phyloP scores from a whole-genome alignment of 2,329 filamentous ascomycete species.

The Elsinoe perseae region DNA sequence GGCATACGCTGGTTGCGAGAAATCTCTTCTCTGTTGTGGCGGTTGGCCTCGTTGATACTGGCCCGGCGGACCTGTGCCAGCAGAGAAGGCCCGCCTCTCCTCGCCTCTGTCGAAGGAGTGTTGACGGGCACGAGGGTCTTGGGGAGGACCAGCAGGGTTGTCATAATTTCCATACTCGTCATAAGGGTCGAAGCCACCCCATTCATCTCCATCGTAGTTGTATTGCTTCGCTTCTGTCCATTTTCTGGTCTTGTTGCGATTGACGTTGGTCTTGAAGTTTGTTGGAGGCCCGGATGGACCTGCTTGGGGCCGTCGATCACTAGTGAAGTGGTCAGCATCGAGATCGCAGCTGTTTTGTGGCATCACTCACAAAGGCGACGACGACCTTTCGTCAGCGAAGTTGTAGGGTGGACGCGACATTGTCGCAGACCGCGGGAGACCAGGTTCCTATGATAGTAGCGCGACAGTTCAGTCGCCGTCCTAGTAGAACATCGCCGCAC shows the following conservation, averaged over 20 bases:
- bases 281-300: constrained; percentile 36
- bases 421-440: neutral
- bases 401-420: constrained; percentile 35
- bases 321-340: constrained; percentile 15
- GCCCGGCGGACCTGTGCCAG: constrained; percentile 8
- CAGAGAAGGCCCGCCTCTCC: constrained; percentile 42
- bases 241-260: constrained; percentile 83
- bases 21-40: constrained; percentile 36
- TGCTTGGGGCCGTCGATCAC: constrained; percentile 26
- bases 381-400: constrained; percentile 30
- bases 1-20: constrained; percentile 44
- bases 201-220: constrained; percentile 88
- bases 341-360: constrained; percentile 11
- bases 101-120: constrained; percentile 51
- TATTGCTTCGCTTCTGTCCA: constrained; percentile 86
- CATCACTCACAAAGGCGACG: constrained; percentile 31
- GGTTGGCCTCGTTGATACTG: constrained; percentile 3
- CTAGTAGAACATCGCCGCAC: neutral
- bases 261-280: constrained; percentile 76
- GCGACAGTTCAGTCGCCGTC: constrained; percentile 7
- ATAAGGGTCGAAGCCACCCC: constrained; percentile 62
- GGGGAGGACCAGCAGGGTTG: constrained; percentile 36
- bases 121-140: constrained; percentile 33
- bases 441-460: neutral
- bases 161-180: constrained; percentile 48